Conservation (phyloP, 805 yeast genomes). For the Schwanniomyces occidentalis region DNA sequence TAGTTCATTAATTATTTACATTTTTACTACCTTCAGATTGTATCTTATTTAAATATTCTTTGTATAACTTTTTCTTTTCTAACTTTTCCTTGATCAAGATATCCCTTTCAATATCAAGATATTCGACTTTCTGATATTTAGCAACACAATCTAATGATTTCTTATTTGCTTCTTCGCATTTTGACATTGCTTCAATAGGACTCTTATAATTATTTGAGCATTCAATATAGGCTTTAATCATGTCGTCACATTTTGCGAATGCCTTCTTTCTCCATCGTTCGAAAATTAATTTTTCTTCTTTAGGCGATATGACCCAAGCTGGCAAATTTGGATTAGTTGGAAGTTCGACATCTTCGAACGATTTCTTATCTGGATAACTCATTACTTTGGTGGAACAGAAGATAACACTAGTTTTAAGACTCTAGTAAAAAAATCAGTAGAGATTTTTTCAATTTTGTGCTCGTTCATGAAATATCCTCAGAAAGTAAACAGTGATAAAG, state of each 20-base stretch:
- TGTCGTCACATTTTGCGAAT: constrained; percentile 64
- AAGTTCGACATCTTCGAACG: constrained; percentile 38
- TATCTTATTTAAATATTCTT: constrained; percentile 5
- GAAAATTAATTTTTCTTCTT: constrained; percentile 72
- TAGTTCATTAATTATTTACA: no score
- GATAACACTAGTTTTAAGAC: no score
- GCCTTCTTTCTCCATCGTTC: constrained; percentile 68
- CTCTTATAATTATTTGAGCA: constrained; percentile 61
- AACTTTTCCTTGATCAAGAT: constrained; percentile 57
- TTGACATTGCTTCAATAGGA: constrained; percentile 64
- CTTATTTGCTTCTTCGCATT: constrained; percentile 59
- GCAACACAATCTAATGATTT: constrained; percentile 65
- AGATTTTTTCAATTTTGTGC: constrained; percentile 1
- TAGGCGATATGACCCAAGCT: constrained; percentile 73
- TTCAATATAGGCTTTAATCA: constrained; percentile 66
- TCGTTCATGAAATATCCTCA: no score
- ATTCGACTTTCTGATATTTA: constrained; percentile 59
- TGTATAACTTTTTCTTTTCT: constrained; percentile 16
- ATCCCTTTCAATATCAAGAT: constrained; percentile 70
- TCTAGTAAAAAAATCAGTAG: no score
- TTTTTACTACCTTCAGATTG: no score
- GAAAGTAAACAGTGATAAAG: no score
- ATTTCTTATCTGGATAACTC: constrained; percentile 31
- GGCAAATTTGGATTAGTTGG: constrained; percentile 55
- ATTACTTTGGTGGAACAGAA: no score